phyloP scores from a whole-genome alignment of 768 basidiomycete species.

The Zangia roseola region DNA sequence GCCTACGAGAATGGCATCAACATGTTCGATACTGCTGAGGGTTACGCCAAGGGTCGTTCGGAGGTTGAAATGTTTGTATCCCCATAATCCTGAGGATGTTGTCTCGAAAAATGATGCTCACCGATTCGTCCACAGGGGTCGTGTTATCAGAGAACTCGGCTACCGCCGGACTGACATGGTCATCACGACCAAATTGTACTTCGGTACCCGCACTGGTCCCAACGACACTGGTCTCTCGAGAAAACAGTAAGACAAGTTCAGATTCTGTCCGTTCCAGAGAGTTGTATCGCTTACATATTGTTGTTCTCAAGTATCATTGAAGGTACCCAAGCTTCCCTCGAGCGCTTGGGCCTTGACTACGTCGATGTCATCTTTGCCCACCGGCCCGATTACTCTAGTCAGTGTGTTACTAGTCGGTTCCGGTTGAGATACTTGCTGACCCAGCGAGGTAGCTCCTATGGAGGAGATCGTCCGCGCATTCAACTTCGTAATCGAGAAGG shows the following conservation, averaged over 20 bases:
- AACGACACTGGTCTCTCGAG: conserved; percentile 39
- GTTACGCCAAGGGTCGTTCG: conserved; percentile 45
- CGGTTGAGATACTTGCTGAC: conserved; percentile 1
- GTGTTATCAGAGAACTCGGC: conserved; percentile 54
- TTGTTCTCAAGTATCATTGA: conserved; percentile 46
- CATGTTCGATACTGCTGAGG: conserved; percentile 49
- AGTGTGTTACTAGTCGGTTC: conserved; percentile 2
- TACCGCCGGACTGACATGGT: conserved; percentile 49
- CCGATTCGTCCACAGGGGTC: conserved; percentile 34
- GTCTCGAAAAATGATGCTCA: background rate
- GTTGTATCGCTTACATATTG: background rate
- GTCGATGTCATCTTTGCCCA: conserved; percentile 53
- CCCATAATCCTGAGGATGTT: background rate
- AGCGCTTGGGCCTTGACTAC: conserved; percentile 53
- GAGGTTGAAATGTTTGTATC: conserved; percentile 49
- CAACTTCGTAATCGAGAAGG: conserved; percentile 50
- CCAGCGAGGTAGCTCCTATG: conserved; percentile 33
- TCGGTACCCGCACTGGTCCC: conserved; percentile 49
- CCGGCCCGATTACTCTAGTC: conserved; percentile 41
- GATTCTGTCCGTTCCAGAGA: background rate
- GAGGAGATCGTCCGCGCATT: conserved; percentile 61
- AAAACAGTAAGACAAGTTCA: conserved; percentile 24
- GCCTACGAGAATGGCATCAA: conserved; percentile 55
- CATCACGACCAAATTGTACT: conserved; percentile 59
- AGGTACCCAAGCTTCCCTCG: conserved; percentile 48